Evolutionary conservation across 2,329 filamentous ascomycete species (phyloP).

Genomic region (Lojkania enalia): DNA sequence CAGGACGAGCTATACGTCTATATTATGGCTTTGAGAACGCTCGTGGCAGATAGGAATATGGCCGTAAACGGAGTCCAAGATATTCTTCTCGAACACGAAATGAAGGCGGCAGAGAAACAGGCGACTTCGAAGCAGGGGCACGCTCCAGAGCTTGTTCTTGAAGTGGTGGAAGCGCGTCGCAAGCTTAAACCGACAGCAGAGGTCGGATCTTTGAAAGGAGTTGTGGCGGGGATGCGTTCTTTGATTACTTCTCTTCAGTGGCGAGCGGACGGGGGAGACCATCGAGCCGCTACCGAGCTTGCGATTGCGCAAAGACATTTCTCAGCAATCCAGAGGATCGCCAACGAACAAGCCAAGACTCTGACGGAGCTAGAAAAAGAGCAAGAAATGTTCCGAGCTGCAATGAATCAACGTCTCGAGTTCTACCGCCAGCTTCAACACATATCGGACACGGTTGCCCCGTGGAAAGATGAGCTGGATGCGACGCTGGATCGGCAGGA

Average conservation of each 20-base stretch:
- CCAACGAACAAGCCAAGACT: constrained; percentile 56
- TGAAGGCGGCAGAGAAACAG: constrained; percentile 61
- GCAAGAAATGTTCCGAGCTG: constrained; percentile 71
- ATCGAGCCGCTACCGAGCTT: constrained; percentile 65
- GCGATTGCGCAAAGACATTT: constrained; percentile 67
- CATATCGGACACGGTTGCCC: constrained; percentile 84
- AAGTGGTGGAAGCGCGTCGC: constrained; percentile 55
- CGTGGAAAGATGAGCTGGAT: constrained; percentile 68
- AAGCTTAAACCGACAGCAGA: constrained; percentile 54
- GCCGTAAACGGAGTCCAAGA: constrained; percentile 79
- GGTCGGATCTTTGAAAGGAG: constrained; percentile 68
- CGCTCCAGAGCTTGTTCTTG: constrained; percentile 66
- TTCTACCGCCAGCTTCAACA: constrained; percentile 90
- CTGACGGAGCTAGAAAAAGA: constrained; percentile 65
- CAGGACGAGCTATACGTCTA: constrained; percentile 91
- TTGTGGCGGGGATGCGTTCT: constrained; percentile 70
- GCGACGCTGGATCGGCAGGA: constrained; percentile 58
- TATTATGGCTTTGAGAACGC: constrained; percentile 73
- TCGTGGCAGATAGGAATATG: constrained; percentile 77
- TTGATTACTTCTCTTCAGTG: constrained; percentile 63
- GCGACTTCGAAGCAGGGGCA: constrained; percentile 72
- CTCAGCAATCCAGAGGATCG: constrained; percentile 58
- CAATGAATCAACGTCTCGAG: constrained; percentile 84
- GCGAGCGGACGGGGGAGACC: constrained; percentile 58
- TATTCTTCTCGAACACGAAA: constrained; percentile 72